These are phyloP conservation scores for Pseudovirgaria hyperparasitica DNA, from an alignment of 2,329 filamentous ascomycete genomes.

Conservation along the genomic window DNA sequence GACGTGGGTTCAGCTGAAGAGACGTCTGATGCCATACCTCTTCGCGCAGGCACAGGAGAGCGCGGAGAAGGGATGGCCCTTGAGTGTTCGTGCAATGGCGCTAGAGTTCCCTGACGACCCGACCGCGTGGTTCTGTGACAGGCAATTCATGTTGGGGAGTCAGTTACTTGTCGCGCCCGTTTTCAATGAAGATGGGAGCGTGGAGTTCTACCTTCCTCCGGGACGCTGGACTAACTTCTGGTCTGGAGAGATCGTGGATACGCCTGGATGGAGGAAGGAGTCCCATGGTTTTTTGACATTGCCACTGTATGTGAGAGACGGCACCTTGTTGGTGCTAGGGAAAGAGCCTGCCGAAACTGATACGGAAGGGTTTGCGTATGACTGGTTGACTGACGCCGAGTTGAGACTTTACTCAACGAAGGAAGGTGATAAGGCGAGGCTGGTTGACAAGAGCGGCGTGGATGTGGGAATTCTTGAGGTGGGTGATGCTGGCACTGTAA, in stretches of 20 bases:
- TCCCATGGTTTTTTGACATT: conserved; percentile 26
- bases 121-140: conserved; percentile 55
- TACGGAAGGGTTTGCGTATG: conserved; percentile 23
- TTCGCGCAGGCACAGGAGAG: conserved; percentile 39
- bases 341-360: conserved; percentile 21
- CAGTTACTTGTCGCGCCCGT: conserved; percentile 51
- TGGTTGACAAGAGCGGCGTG: conserved; percentile 22
- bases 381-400: conserved; percentile 27
- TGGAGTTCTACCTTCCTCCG: conserved; percentile 53
- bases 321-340: conserved; percentile 27
- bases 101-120: conserved; percentile 60
- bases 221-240: conserved; percentile 40
- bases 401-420: conserved; percentile 25
- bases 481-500: conserved; percentile 14
- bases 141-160: conserved; percentile 61
- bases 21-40: conserved; percentile 46
- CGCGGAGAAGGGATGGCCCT: conserved; percentile 42
- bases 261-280: conserved; percentile 32
- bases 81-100: conserved; percentile 50
- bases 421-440: conserved; percentile 17
- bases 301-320: conserved; percentile 29
- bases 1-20: conserved; percentile 40
- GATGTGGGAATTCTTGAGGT: conserved; percentile 18
- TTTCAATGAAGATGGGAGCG: conserved; percentile 48
- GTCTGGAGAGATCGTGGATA: conserved; percentile 26